Evolutionary conservation across 805 yeast species (phyloP), one percentile per base, ranked within the genome.

Genomic region (Dipodascus albidus): DNA sequence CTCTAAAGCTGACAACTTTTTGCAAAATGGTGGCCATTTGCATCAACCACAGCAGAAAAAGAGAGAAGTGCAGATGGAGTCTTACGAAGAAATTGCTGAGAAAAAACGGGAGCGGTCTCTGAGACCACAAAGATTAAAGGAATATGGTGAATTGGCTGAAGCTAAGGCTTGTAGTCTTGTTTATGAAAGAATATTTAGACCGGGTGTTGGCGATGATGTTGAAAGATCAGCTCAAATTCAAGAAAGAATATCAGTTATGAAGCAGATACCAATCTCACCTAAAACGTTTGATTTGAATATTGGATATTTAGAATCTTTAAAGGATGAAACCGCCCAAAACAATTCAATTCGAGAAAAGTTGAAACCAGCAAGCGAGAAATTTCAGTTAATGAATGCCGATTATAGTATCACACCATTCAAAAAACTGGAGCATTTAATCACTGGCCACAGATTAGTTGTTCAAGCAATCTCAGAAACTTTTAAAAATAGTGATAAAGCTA

Each of bases 361-460:
- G 31, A 42, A 35, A 22, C 54, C 53, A 22, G 59, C 59, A 2
- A 57, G 54, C 1, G 44, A 49, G 47, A 58, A 60, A 27, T 52
- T 62, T 47, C 41, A 23, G 8, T 42, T 53, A 19, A 62, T 69
- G 59, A 59, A 59, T 52, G 23, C 49, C n/a, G 44, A 38, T n/a
- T 55, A 51, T 47, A 64, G 66, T 23, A 58, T 59, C n/a, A 58
- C 66, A 1, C 74, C 75, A 2, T 58, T 61, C 47, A 62, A 58
- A 8, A 71, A 71, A 54, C 58, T 72, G n/a, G 56, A 62, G 41
- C 58, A 59, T 15, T 60, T 71, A 20, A 59, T 70, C 14, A 57
- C 64, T 24, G 66, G 71, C 1, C 73, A 72, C 54, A 67, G 63
- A 52, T 61, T 64, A 47, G 59, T 71, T 23, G 74, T 67, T 8